These are phyloP conservation scores for Neoscytalidium dimidiatum DNA, from an alignment of 2,329 filamentous ascomycete genomes.

Conservation along the genomic window DNA sequence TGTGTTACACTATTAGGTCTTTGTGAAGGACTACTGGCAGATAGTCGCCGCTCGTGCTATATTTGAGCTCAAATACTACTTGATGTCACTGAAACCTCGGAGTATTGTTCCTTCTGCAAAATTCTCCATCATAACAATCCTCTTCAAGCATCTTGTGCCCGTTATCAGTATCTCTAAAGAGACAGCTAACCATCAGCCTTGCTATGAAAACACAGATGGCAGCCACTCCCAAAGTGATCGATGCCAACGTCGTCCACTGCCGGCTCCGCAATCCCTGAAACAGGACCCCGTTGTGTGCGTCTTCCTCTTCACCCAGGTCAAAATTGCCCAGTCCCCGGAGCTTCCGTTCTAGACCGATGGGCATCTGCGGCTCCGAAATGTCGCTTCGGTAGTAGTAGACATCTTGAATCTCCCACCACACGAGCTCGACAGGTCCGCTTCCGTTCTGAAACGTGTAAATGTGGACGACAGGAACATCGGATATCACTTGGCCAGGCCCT, in stretches of 20 bases:
- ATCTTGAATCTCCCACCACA: constrained; percentile 9
- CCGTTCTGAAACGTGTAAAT: not conserved
- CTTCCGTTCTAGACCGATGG: not conserved
- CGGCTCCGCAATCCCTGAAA: not conserved
- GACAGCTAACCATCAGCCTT: not conserved
- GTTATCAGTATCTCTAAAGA: not conserved
- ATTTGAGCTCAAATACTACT: too few relatives aligned
- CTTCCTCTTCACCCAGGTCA: not conserved
- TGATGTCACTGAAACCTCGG: not conserved
- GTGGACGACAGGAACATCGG: not conserved
- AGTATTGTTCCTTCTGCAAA: not conserved
- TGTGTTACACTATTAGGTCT: too few relatives aligned
- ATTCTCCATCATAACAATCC: not conserved
- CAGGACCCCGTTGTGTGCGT: not conserved
- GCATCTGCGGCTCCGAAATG: not conserved
- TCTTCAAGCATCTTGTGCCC: not conserved
- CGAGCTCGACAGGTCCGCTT: not conserved
- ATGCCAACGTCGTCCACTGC: not conserved
- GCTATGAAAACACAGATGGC: not conserved
- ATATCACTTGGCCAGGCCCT: not conserved
- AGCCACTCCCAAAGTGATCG: not conserved
- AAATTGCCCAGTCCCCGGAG: not conserved
- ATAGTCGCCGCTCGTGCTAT: too few relatives aligned
- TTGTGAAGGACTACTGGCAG: too few relatives aligned
- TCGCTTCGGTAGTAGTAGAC: not conserved